Base-by-base conservation (phyloP, 176 grass and related monocot genomes). In the Elaeis guineensis region DNA sequence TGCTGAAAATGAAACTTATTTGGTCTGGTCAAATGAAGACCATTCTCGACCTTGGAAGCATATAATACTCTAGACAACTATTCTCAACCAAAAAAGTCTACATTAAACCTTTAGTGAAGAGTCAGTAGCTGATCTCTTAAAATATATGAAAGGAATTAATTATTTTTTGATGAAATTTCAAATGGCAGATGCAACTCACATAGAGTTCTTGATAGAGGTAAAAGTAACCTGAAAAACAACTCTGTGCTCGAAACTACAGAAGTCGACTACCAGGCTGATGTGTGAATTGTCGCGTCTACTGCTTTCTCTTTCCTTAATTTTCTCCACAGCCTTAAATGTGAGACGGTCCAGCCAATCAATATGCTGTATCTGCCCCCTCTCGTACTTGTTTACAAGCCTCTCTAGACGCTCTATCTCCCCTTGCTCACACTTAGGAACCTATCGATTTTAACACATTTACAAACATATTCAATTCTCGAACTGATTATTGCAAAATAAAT, bases 321-420 rank as follows among this genome's bases (percentile, higher is more conserved):
- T 82, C 18, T 97, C 87, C 44, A 91, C 61, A 25, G 93, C 75
- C 72, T 83, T 83, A 66, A 97, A 91, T 55, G 87, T 50, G 72
- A 97, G 76, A 62, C 84, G 87, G 72, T 98, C 93, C 19, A 98
- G 67, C 87, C 93, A 98, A 85, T 92, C 93, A 5, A 98, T 79
- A 59, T 78, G 83, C 0, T 89, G 93, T 78, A 92, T 89, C 69
- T 92, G 93, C 9, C 87, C 93, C 69, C 93, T 85, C 71, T 92
- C 93, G 30, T 98, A 87, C 55, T 89, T 98, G 84, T 98, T 98
- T 44, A 89, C 84, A 52, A 98, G 81, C 53, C 87, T 88, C 71
- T 98, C 93, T 55, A 92, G 55, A 55, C 87, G 79, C 77, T 98
- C 93, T 62, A 89, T 80, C 72, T 98, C 87, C 16, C 87, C 87